Percentiles rank a stretch among this genome's conserved stretches.
phyloP scores from a whole-genome alignment of 306 rosid species.

The Purshia tridentata region DNA sequence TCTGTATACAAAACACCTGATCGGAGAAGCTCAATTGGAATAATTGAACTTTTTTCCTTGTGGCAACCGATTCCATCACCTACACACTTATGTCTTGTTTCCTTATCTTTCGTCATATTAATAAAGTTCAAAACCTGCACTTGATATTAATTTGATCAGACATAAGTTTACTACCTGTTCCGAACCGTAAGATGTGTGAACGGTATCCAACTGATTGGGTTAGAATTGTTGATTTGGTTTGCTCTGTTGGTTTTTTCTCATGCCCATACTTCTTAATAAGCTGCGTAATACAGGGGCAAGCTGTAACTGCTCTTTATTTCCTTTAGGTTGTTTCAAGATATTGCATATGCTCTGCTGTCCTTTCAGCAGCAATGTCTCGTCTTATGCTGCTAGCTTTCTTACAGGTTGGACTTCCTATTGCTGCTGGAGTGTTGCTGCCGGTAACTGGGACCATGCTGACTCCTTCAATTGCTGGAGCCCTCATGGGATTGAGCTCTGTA shows the following conservation, averaged over 20 bases:
- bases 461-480: constrained; percentile 97
- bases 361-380: constrained; percentile 10
- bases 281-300: not conserved
- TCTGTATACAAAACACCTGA: too few species aligned
- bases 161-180: not conserved
- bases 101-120: too few species aligned
- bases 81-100: too few species aligned
- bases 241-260: not conserved
- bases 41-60: too few species aligned
- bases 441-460: constrained; percentile 79
- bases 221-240: not conserved
- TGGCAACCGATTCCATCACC: too few species aligned
- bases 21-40: too few species aligned
- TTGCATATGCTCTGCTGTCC: not conserved
- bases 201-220: not conserved
- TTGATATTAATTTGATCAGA: not conserved
- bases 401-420: constrained; percentile 97
- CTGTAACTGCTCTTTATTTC: not conserved
- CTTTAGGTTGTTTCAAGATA: not conserved
- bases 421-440: constrained; percentile 87
- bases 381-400: constrained; percentile 24
- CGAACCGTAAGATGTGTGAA: not conserved
- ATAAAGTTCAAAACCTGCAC: too few species aligned
- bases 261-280: not conserved
- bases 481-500: constrained; percentile 87